These are phyloP conservation scores for Cryphonectria japonica DNA, from an alignment of 2,329 filamentous ascomycete species.

Conservation along the genomic window DNA sequence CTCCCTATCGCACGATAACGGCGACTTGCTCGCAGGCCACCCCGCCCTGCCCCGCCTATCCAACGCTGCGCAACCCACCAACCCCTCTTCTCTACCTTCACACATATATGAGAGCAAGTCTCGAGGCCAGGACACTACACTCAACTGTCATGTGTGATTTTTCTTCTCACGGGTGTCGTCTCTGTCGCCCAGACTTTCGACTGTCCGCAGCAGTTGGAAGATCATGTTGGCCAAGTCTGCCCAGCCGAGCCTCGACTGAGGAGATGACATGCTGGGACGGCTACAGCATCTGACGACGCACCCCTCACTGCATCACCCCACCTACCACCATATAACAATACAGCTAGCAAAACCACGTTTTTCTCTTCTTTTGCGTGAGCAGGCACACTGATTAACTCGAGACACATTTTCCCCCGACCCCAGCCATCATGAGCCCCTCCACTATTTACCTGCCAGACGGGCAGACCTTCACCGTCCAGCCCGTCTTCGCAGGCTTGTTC, in stretches of 20 bases:
- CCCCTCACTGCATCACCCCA: conserved; percentile 2
- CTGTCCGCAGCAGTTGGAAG: not conserved
- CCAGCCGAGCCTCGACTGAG: not conserved
- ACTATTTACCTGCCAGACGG: conserved; percentile 81
- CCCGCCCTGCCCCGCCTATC: not conserved
- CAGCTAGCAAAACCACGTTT: not conserved
- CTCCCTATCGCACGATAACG: not conserved
- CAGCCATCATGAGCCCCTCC: conserved; percentile 25
- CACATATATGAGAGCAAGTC: not conserved
- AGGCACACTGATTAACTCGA: not conserved
- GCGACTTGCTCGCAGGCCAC: not conserved
- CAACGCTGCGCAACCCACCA: not conserved
- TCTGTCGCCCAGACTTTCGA: not conserved
- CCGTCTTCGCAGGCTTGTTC: conserved; percentile 88
- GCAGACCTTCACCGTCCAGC: conserved; percentile 77
- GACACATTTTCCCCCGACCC: no score
- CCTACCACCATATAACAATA: not conserved
- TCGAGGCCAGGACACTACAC: not conserved
- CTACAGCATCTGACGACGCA: not conserved
- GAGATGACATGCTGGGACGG: not conserved
- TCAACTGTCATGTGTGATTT: not conserved
- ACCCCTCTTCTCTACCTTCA: not conserved
- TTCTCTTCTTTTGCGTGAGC: not conserved
- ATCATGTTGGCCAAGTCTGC: not conserved
- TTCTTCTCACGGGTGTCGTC: not conserved